phyloP scores from a whole-genome alignment of 495 filamentous ascomycete species.

The Hypoxylon intermedium region DNA sequence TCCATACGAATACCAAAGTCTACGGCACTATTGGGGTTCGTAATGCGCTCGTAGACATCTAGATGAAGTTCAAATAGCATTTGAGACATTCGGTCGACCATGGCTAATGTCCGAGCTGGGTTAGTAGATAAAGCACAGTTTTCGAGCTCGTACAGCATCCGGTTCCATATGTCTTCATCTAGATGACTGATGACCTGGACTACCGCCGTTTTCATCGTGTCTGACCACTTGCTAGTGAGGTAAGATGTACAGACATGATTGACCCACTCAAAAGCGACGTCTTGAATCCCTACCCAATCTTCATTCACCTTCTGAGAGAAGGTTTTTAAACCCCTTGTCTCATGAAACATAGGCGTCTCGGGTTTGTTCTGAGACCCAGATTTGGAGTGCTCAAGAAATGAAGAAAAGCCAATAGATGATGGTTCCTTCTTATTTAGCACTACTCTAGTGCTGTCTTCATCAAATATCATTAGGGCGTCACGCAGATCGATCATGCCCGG shows the following conservation, averaged over 20 bases:
- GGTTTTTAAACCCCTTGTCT: constrained; percentile 60
- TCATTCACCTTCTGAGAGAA: constrained; percentile 65
- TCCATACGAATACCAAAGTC: constrained; percentile 62
- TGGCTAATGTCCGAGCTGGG: constrained; percentile 11
- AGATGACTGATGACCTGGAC: constrained; percentile 70
- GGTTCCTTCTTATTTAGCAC: constrained; percentile 52
- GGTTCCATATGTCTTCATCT: constrained; percentile 72
- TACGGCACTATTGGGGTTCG: constrained; percentile 74
- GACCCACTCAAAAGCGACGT: constrained; percentile 71
- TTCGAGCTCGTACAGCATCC: constrained; percentile 55
- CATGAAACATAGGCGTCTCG: constrained; percentile 61
- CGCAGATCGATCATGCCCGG: constrained; percentile 50
- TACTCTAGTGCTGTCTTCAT: constrained; percentile 51
- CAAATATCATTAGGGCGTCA: constrained; percentile 50
- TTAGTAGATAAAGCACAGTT: constrained; percentile 34
- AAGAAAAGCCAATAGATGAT: constrained; percentile 60
- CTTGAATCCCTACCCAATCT: constrained; percentile 64
- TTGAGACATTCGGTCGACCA: constrained; percentile 67
- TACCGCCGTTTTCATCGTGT: constrained; percentile 71
- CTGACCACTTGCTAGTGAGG: constrained; percentile 70
- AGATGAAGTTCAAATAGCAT: constrained; percentile 88
- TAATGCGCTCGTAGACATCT: constrained; percentile 80
- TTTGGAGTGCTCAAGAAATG: constrained; percentile 82
- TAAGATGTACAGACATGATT: constrained; percentile 68
- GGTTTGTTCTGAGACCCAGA: constrained; percentile 61